Evolutionary conservation across 2,329 filamentous ascomycete species (phyloP).

Genomic region (Aspergillus pseudoterreus): DNA sequence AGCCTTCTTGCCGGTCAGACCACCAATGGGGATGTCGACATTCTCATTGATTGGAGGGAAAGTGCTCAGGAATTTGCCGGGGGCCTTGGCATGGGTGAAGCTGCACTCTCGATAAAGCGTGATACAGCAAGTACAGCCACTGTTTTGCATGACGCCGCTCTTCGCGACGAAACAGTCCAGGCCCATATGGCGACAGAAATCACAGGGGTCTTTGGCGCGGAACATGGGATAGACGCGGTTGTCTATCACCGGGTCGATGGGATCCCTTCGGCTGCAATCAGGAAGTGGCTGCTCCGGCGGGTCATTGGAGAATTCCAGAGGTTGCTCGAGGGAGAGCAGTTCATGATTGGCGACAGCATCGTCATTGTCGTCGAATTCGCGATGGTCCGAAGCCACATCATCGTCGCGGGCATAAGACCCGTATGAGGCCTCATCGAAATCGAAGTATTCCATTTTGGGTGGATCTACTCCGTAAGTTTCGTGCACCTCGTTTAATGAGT

Average conservation of each 20-base stretch:
- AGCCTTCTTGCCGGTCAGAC: constrained; percentile 37
- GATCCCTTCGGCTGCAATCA: constrained; percentile 16
- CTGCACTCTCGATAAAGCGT: constrained; percentile 47
- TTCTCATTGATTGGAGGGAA: constrained; percentile 44
- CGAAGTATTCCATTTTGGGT: constrained; percentile 44
- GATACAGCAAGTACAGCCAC: constrained; percentile 46
- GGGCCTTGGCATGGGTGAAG: constrained; percentile 41
- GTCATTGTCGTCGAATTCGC: constrained; percentile 36
- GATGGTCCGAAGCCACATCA: constrained; percentile 37
- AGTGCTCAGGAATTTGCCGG: constrained; percentile 41
- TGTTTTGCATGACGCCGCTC: constrained; percentile 40
- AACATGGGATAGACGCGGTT: constrained; percentile 41
- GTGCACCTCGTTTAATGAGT: neutral
- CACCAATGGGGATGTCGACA: constrained; percentile 34
- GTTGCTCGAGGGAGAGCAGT: constrained; percentile 40
- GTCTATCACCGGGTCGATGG: constrained; percentile 18
- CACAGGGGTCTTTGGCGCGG: constrained; percentile 43
- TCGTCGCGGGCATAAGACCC: constrained; percentile 34
- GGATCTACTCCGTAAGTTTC: neutral
- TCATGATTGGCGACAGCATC: constrained; percentile 37
- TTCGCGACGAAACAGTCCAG: constrained; percentile 46
- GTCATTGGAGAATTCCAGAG: constrained; percentile 37
- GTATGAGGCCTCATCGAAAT: constrained; percentile 45
- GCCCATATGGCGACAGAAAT: constrained; percentile 45
- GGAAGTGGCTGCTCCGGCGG: constrained; percentile 18